These are phyloP conservation scores for Fraxinus velutina DNA, from an alignment of 305 asterid species.

Conservation along the genomic window DNA sequence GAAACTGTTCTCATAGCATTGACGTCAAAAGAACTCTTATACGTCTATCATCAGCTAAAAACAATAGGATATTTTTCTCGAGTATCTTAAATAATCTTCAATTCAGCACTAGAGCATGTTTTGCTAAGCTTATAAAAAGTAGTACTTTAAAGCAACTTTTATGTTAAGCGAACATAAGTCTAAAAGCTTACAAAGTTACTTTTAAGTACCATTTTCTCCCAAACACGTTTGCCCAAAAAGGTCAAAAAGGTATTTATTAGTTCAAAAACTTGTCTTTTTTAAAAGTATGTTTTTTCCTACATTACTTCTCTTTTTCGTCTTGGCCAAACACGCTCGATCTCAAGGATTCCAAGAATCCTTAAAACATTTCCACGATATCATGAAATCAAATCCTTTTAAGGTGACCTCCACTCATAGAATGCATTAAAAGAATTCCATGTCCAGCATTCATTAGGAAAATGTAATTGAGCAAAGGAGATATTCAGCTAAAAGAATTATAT, in stretches of 20 bases:
- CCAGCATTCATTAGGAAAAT: background rate
- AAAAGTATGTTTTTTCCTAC: background rate
- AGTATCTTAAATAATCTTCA: background rate
- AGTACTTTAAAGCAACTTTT: background rate
- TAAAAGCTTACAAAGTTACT: background rate
- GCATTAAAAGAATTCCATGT: background rate
- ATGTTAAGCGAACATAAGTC: background rate
- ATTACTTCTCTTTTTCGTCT: background rate
- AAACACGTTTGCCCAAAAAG: background rate
- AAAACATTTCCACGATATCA: background rate
- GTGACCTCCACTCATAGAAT: background rate
- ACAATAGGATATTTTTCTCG: background rate
- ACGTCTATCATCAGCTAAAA: background rate
- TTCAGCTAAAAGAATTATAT: background rate
- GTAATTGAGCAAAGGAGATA: background rate
- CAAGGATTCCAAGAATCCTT: background rate
- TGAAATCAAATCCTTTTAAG: background rate
- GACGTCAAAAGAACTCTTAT: background rate
- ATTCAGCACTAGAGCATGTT: background rate
- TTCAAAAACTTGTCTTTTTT: background rate
- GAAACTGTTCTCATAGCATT: background rate
- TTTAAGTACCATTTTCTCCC: background rate
- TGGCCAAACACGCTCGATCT: background rate
- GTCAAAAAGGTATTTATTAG: background rate
- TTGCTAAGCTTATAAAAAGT: background rate